Percentiles rank a stretch among this genome's conserved stretches.
Conservation (phyloP, 2,329 filamentous ascomycete genomes). For the Diplodia seriata region DNA sequence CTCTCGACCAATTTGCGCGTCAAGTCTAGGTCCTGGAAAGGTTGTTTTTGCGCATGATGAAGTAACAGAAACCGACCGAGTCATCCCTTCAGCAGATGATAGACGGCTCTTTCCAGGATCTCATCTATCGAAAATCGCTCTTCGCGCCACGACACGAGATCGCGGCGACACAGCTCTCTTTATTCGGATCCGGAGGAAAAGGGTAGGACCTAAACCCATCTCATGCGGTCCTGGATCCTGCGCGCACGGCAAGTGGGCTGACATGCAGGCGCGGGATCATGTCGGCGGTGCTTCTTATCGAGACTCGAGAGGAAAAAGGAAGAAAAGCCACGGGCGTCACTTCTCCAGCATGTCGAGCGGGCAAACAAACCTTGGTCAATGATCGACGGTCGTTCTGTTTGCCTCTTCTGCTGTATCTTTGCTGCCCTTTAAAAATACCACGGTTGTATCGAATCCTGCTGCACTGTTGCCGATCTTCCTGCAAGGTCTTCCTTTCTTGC, state of each 20-base stretch:
- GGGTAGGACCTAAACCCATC: neutral
- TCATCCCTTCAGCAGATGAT: too few relatives aligned
- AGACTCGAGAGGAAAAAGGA: neutral
- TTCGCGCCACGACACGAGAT: neutral
- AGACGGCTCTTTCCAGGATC: neutral
- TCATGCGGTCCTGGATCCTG: neutral
- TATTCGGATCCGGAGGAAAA: neutral
- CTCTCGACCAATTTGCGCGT: neutral
- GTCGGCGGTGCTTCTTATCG: neutral
- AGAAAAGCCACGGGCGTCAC: constrained; percentile 5
- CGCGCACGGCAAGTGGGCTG: constrained; percentile 5
- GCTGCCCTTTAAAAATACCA: constrained; percentile 6
- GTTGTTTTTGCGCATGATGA: constrained; percentile 15
- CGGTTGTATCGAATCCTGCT: constrained; percentile 13
- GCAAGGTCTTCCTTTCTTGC: neutral
- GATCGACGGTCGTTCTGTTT: neutral
- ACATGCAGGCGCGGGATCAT: neutral
- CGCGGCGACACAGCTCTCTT: neutral
- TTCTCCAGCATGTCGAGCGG: neutral
- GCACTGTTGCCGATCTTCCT: constrained; percentile 2
- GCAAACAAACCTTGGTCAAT: constrained; percentile 2
- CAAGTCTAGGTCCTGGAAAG: neutral
- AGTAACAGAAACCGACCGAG: neutral
- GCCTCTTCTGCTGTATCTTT: neutral
- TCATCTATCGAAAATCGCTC: neutral